phyloP scores from a whole-genome alignment of 768 basidiomycete species.

The Kwoniella mangroviensis region DNA sequence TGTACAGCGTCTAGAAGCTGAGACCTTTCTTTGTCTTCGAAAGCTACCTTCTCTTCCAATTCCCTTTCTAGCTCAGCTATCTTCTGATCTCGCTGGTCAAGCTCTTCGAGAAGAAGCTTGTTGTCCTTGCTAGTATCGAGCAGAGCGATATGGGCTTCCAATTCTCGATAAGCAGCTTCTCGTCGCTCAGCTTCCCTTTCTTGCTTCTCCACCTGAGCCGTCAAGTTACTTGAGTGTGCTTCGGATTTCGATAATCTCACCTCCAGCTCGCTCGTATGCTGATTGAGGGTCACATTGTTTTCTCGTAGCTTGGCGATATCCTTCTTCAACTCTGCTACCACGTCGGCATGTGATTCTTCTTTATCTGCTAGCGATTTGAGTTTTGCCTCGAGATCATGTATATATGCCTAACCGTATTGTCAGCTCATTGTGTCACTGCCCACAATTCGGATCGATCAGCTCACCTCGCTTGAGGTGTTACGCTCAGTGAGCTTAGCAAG shows the following conservation, averaged over 20 bases:
- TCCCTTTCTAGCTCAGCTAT: slow-evolving; percentile 77
- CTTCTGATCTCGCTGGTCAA: slow-evolving; percentile 79
- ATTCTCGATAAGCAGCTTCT: slow-evolving; percentile 69
- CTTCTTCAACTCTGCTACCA: slow-evolving; percentile 78
- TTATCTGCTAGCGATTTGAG: slow-evolving; percentile 83
- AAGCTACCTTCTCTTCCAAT: slow-evolving; percentile 76
- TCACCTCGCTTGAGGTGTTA: slow-evolving; percentile 88
- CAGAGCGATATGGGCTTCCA: slow-evolving; percentile 73
- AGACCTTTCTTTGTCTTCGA: slow-evolving; percentile 67
- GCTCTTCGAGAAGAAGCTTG: slow-evolving; percentile 72
- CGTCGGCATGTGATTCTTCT: slow-evolving; percentile 73
- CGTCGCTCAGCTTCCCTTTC: slow-evolving; percentile 79
- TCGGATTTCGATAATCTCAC: slow-evolving; percentile 66
- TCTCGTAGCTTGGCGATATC: slow-evolving; percentile 81
- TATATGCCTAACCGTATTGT: slow-evolving; percentile 70
- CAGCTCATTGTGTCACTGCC: slow-evolving; percentile 28
- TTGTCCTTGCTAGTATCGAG: slow-evolving; percentile 66
- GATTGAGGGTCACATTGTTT: slow-evolving; percentile 69
- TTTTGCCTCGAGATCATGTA: slow-evolving; percentile 90
- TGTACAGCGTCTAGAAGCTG: slow-evolving; percentile 56
- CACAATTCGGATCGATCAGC: too few relatives aligned
- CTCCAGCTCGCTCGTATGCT: slow-evolving; percentile 88
- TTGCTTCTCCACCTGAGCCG: slow-evolving; percentile 72
- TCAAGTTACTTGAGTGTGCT: slow-evolving; percentile 63
- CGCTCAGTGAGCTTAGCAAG: slow-evolving; percentile 82